Evolutionary conservation across 2,329 filamentous ascomycete genomes (phyloP), one percentile per base, ranked within the genome.

Genomic region (Fusarium nisikadoi): DNA sequence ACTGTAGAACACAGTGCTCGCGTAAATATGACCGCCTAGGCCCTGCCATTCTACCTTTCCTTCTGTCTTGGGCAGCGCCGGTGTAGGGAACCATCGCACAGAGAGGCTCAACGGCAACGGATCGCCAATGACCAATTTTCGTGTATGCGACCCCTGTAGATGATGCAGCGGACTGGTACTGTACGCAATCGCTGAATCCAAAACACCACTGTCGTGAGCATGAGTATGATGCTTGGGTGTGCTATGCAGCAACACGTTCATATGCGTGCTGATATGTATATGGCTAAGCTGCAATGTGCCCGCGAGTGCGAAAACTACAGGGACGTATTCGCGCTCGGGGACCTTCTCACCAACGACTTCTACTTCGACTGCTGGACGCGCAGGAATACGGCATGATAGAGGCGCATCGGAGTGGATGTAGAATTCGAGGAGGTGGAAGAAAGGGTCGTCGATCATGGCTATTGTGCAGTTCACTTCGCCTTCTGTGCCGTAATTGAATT

Each of bases 361-460:
- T 72, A 89, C 81, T 71, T 88, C 85, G 12, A 84, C 82, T 17
- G 87, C 80, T 0, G 95, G 95, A 12, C 92, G 91, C 1, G 94
- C 90, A 33, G 95, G 94, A 19, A 98, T 89, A 57, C 96, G 95
- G 83, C 96, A 99, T 60, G 94, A 91, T 54, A 98, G 87, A 14
- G 96, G 96, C 23, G 94, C 95, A 83, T 99, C 96, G 84, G 93
- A 94, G 87, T 98, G 96, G 81, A 98, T 92, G 87, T 98, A 98
- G 87, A 98, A 98, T 84, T 98, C 93, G 84, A 95, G 91, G 56
- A 95, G 88, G 83, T 96, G 93, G 86, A 94, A 96, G 86, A 95
- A 92, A 43, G 92, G 89, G 80, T 95, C 93, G 77, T 88, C 87
- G 76, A 95, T 87, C 83, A 93, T 88, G 79, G 92, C 86, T 76